Evolutionary conservation across 106 monocot genomes (phyloP).

Genomic region (Dioscorea zingiberensis): DNA sequence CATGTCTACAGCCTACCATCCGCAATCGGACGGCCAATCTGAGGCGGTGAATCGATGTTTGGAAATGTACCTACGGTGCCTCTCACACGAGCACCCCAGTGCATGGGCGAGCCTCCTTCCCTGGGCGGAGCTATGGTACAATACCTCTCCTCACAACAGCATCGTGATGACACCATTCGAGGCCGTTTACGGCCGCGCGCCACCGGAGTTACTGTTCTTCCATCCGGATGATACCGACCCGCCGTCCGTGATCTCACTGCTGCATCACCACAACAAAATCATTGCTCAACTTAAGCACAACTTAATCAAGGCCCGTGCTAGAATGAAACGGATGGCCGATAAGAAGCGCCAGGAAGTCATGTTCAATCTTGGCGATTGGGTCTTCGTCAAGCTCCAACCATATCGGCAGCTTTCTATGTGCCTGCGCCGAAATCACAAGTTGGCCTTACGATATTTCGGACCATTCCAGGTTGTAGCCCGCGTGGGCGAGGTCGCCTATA

Average conservation of each 20-base stretch:
- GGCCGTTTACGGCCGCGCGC: background rate
- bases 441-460: background rate
- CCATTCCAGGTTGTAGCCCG: background rate
- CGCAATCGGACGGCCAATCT: background rate
- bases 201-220: background rate
- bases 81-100: background rate
- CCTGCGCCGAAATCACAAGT: background rate
- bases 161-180: background rate
- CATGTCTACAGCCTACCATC: background rate
- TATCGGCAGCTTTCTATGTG: background rate
- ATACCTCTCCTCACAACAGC: background rate
- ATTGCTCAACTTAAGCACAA: background rate
- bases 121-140: background rate
- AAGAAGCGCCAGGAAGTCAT: background rate
- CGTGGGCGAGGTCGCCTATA: background rate
- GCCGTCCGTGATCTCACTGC: background rate
- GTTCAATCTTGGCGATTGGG: background rate
- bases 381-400: background rate
- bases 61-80: background rate
- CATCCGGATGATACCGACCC: background rate
- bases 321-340: background rate
- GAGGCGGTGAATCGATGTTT: background rate
- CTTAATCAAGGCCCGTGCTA: background rate
- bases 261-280: background rate
- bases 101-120: background rate